Base-by-base conservation (phyloP, 805 yeast species). In the Suhomyces emberorum region DNA sequence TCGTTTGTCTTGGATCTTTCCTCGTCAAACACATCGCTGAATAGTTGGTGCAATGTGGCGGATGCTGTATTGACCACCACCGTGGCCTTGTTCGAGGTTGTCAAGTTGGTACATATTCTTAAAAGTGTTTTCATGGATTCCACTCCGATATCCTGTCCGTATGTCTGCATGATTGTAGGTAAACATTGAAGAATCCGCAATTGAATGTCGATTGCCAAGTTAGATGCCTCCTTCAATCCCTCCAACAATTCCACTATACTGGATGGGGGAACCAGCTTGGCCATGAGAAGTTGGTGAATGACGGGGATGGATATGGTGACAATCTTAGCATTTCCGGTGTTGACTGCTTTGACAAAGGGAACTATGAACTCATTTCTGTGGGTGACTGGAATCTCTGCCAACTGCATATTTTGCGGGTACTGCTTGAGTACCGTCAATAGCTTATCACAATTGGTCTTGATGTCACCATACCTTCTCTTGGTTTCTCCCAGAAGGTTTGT, bases 31-130 rank as follows among this genome's bases (percentile, higher is more conserved):
- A 88, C 74, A 20, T 83, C 77, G 24, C 83, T 77, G 30, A 88
- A 72, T 28, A 93, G 62, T 55, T 93, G 98, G 44, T 88, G 95
- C 30, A 88, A 72, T 3, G 98, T 88, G 2, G 98, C 98, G 33
- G 87, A 80, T 0, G 98, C 96, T 0, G 98, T 86, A 50, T 88
- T 89, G 10, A 78, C 72, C 4, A 93, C 95, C 48, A 86, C 85
- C 0, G 83, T 77, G 4, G 81, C 74, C 48, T 84, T 83, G 42
- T 78, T 83, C 10, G 79, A 72, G 10, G 77, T 64, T 38, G 86
- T 88, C 33, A 93, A 68, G 22, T 78, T 72, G 0, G 93, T 74
- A 53, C 95, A 86, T 2, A 91, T 77, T 15, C 68, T 63, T 15
- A 91, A 61, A 9, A 87, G 58, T 42, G 76, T 76, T 6, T 80